phyloP scores from a whole-genome alignment of 192 early-diverging fungal genomes.

The Mortierella hygrophila region DNA sequence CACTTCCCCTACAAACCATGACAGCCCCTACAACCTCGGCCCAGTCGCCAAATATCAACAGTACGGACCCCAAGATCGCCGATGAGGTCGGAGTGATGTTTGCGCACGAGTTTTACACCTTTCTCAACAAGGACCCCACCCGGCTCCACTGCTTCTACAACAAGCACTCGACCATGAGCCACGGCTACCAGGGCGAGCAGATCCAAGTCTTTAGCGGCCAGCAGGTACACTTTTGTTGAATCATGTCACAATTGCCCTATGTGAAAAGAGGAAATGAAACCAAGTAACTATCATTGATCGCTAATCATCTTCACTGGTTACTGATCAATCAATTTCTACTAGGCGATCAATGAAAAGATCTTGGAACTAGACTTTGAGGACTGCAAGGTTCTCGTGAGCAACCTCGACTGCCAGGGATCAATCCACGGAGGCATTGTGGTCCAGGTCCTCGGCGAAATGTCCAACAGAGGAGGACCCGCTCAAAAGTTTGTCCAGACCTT shows the following conservation, averaged over 20 bases:
- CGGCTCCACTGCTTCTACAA: slow-evolving; percentile 87
- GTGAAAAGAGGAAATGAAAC: neutral
- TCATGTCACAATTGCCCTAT: neutral
- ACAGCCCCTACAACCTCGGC: slow-evolving; percentile 39
- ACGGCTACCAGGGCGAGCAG: slow-evolving; percentile 83
- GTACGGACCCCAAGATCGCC: neutral
- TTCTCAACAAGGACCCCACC: slow-evolving; percentile 84
- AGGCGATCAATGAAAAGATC: slow-evolving; percentile 89
- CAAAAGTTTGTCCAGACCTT: slow-evolving; percentile 96
- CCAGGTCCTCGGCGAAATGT: slow-evolving; percentile 94
- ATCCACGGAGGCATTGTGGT: slow-evolving; percentile 83
- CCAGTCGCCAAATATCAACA: slow-evolving; percentile 12
- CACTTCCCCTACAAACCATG: slow-evolving; percentile 4
- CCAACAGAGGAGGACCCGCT: slow-evolving; percentile 79
- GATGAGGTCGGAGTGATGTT: slow-evolving; percentile 84
- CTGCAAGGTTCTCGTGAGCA: slow-evolving; percentile 89
- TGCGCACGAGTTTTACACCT: slow-evolving; percentile 93
- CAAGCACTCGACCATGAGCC: slow-evolving; percentile 81
- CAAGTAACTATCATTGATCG: neutral
- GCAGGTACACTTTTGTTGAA: slow-evolving; percentile 57
- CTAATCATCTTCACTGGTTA: neutral
- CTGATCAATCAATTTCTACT: neutral
- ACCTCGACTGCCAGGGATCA: slow-evolving; percentile 87
- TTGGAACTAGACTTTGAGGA: slow-evolving; percentile 81
- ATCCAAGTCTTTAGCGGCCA: slow-evolving; percentile 72